Evolutionary conservation across 345 rosid species (phyloP), one percentile per base, ranked within the genome.

Genomic region (Lepidium aucheri): DNA sequence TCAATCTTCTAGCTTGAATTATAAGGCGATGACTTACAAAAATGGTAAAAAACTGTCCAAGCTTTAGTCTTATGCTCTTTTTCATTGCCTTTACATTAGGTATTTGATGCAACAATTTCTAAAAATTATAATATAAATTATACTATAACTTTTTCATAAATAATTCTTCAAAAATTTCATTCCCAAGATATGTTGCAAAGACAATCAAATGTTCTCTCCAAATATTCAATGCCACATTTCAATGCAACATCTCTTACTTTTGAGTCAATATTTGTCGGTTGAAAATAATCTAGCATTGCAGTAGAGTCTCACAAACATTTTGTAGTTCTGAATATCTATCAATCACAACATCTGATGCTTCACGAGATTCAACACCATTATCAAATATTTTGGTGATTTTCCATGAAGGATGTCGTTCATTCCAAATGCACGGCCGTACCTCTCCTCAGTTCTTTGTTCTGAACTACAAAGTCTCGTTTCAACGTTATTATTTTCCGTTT

Each of bases 201-300:
- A 97, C 94, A 83, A 93, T 93, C 79, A 93, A 80, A 88, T 90
- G 73, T 93, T 88, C 96, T 69, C 76, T 93, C 97, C 78, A 93
- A 77, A 68, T 90, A 90, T 71, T 93, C 98, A 71, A 97, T 97
- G 24, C 97, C 98, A 28, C 95, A 96, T 63, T 78, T 84, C 79
- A 94, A 46, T 22, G 98, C 97, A 69, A 86, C 83, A 75, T 91
- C 85, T 78, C 97, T 80, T 60, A 75, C 92, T 78, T 96, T 84
- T 33, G 86, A 92, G 74, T 93, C 98, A 70, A 78, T 90, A 62
- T 90, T 89, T 66, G 97, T 74, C 85, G 98, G 70, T 93, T 93
- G 74, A 93, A 84, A 65, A 77, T 79, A 74, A 83, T 93, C 68
- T 96, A 80, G 81, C 90, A 90, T 17, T 77, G 81, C 64, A 93